Evolutionary conservation across 345 rosid species (phyloP).

Genomic region (Brassica carinata): DNA sequence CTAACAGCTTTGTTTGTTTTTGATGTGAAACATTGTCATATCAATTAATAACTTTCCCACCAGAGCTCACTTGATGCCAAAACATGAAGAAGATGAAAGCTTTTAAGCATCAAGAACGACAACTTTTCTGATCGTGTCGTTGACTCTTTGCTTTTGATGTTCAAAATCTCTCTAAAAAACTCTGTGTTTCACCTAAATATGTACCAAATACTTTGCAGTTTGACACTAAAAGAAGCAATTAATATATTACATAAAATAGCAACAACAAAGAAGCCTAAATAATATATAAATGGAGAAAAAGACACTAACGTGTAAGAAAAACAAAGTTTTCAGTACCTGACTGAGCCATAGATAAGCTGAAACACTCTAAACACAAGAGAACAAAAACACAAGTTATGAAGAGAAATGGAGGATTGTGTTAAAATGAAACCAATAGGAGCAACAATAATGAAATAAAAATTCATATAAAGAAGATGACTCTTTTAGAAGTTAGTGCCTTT

Average conservation of each 20-base stretch:
- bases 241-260: constrained; percentile 11
- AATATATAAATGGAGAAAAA: constrained; percentile 10
- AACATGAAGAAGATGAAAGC: constrained; percentile 10
- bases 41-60: constrained; percentile 10
- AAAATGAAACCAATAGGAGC: constrained; percentile 28
- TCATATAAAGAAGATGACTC: constrained; percentile 36
- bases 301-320: constrained; percentile 20
- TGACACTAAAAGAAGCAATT: constrained; percentile 29
- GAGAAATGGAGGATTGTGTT: constrained; percentile 40
- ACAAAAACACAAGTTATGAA: constrained; percentile 28
- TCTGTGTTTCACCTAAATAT: constrained; percentile 20
- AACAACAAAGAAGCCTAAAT: constrained; percentile 3
- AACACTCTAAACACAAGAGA: constrained; percentile 39
- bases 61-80: constrained; percentile 15
- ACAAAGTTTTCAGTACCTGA: constrained; percentile 42
- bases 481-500: constrained; percentile 43
- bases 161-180: constrained; percentile 13
- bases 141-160: constrained; percentile 15
- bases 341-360: constrained; percentile 46
- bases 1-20: constrained; percentile 11
- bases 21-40: constrained; percentile 26
- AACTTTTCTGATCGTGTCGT: neutral
- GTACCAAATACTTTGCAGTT: constrained; percentile 33
- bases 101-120: constrained; percentile 20
- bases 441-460: constrained; percentile 30